phyloP scores from a whole-genome alignment of 1,284 basidiomycete genomes.

The Stereum hirsutum region DNA sequence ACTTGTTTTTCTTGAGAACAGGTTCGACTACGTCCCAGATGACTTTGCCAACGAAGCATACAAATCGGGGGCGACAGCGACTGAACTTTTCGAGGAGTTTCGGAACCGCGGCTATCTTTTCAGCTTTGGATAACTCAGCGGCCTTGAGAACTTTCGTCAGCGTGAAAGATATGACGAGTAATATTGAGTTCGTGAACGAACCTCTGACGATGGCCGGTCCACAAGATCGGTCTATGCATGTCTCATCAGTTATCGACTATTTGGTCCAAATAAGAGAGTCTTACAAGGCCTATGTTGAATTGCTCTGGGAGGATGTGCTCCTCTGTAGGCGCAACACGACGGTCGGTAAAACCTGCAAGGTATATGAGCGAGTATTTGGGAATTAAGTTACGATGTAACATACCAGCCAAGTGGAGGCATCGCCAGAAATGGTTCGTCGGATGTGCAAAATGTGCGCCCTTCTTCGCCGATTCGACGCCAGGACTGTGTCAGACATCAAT shows the following conservation, averaged over 20 bases:
- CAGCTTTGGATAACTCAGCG: constrained; percentile 46
- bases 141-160: constrained; percentile 24
- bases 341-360: constrained; percentile 38
- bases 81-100: constrained; percentile 47
- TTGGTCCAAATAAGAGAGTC: constrained; percentile 20
- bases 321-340: constrained; percentile 32
- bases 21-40: constrained; percentile 51
- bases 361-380: background rate
- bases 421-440: constrained; percentile 43
- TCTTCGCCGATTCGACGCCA: constrained; percentile 32
- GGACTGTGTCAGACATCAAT: constrained; percentile 10
- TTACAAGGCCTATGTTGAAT: constrained; percentile 38
- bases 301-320: constrained; percentile 34
- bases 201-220: constrained; percentile 46
- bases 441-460: constrained; percentile 44
- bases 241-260: background rate
- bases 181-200: constrained; percentile 12
- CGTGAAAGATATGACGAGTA: background rate
- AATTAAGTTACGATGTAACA: background rate
- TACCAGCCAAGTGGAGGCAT: constrained; percentile 27
- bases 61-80: constrained; percentile 42
- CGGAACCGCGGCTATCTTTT: constrained; percentile 41
- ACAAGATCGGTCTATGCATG: constrained; percentile 50
- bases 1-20: constrained; percentile 10
- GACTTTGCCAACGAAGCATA: constrained; percentile 67